phyloP scores from a whole-genome alignment of 176 grass and related monocot genomes.

The Aegilops sharonensis region DNA sequence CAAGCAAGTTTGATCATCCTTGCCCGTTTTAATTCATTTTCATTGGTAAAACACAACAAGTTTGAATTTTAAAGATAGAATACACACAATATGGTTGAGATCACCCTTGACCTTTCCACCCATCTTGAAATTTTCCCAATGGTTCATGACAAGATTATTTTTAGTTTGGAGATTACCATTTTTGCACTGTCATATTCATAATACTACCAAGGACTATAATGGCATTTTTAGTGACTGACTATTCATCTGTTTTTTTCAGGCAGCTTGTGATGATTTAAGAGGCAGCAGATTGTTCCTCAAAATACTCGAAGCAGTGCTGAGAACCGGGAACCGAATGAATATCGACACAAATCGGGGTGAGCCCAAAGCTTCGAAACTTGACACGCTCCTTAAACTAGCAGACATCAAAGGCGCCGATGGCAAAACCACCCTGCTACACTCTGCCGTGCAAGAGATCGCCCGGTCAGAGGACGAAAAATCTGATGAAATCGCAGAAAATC shows the following conservation, averaged over 20 bases:
- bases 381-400: constrained; percentile 88
- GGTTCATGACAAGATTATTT: neutral
- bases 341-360: constrained; percentile 77
- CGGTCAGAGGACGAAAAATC: constrained; percentile 61
- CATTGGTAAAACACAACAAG: neutral
- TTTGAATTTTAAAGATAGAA: neutral
- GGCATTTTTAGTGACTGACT: neutral
- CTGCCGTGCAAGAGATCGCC: constrained; percentile 84
- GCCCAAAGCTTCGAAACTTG: constrained; percentile 83
- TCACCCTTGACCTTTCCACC: neutral
- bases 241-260: constrained; percentile 38
- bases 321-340: constrained; percentile 91
- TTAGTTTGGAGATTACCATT: neutral
- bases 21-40: neutral
- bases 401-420: constrained; percentile 82
- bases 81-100: neutral
- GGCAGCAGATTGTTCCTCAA: constrained; percentile 81
- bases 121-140: neutral
- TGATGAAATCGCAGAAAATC: constrained; percentile 30
- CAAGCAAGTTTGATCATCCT: no score
- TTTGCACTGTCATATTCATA: neutral
- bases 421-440: constrained; percentile 86
- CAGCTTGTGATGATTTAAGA: constrained; percentile 87
- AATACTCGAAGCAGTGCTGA: constrained; percentile 85
- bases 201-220: neutral